These are phyloP conservation scores for Penicillium sp. DNA, from an alignment of 2,329 filamentous ascomycete species.

Conservation along the genomic window DNA sequence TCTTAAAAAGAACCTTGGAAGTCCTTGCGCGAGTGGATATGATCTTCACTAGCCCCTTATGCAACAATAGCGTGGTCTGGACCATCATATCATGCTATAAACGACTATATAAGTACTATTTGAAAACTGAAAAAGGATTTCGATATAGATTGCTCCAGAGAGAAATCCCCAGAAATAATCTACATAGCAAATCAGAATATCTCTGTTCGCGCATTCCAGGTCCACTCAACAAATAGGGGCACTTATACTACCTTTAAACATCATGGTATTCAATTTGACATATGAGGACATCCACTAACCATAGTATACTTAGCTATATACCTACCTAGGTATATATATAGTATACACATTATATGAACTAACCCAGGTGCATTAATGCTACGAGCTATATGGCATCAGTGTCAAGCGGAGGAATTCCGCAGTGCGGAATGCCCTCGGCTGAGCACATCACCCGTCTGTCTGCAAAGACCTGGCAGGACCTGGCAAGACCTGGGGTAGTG, in stretches of 20 bases:
- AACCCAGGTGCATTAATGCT: no score
- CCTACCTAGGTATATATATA: no score
- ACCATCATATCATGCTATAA: background rate
- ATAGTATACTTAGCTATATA: no score
- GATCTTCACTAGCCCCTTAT: constrained; percentile 7
- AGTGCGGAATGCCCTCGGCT: constrained; percentile 9
- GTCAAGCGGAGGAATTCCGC: constrained; percentile 11
- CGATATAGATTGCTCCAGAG: background rate
- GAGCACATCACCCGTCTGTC: no score
- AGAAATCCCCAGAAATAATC: background rate
- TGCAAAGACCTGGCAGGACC: background rate
- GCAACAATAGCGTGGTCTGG: background rate
- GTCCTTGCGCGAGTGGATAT: constrained; percentile 7
- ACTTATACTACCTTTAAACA: no score
- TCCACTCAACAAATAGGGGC: background rate
- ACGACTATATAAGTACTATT: background rate
- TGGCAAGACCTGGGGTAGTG: constrained; percentile 13
- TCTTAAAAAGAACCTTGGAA: background rate
- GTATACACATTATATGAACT: no score
- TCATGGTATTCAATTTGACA: no score
- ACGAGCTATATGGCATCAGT: no score
- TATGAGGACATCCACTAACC: no score
- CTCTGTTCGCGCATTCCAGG: no score
- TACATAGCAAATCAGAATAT: background rate
- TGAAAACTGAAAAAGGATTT: background rate